Percentiles rank a stretch among this genome's conserved stretches.
phyloP scores from a whole-genome alignment of 176 grass and related monocot genomes.

The Bolboschoenus planiculmis region DNA sequence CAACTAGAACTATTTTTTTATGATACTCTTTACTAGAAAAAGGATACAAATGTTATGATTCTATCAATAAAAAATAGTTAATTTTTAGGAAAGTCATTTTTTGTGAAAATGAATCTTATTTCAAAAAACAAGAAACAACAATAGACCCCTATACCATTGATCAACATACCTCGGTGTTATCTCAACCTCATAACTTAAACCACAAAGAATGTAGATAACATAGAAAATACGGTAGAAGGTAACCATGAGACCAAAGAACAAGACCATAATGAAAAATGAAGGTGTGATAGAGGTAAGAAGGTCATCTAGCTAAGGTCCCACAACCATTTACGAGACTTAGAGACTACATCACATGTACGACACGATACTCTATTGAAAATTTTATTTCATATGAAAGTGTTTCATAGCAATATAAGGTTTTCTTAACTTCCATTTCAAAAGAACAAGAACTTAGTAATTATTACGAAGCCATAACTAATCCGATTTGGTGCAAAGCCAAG shows the following conservation, averaged over 20 bases:
- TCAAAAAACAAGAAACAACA: no score
- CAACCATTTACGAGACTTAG: not conserved
- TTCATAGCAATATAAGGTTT: not conserved
- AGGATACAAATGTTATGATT: no score
- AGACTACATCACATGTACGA: not conserved
- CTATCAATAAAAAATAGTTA: not conserved
- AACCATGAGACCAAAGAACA: no score
- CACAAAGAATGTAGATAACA: not conserved
- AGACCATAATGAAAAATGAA: no score
- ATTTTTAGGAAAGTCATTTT: not conserved
- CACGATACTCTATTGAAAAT: not conserved
- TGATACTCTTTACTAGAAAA: not conserved
- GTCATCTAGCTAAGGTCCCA: not conserved
- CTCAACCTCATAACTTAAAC: no score
- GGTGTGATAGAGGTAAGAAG: not conserved
- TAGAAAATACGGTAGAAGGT: not conserved
- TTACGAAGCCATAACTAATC: not conserved
- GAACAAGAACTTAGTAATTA: not conserved
- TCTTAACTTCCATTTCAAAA: not conserved
- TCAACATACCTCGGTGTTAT: no score
- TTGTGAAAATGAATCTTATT: no score
- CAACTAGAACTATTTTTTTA: not conserved
- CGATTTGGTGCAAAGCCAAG: not conserved
- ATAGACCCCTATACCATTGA: no score
- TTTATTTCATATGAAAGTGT: not conserved